A percentile compares a stretch with the other conserved stretches of the same genome.
phyloP scores from a whole-genome alignment of 2,329 filamentous ascomycete genomes.

The Orbilia quercus region DNA sequence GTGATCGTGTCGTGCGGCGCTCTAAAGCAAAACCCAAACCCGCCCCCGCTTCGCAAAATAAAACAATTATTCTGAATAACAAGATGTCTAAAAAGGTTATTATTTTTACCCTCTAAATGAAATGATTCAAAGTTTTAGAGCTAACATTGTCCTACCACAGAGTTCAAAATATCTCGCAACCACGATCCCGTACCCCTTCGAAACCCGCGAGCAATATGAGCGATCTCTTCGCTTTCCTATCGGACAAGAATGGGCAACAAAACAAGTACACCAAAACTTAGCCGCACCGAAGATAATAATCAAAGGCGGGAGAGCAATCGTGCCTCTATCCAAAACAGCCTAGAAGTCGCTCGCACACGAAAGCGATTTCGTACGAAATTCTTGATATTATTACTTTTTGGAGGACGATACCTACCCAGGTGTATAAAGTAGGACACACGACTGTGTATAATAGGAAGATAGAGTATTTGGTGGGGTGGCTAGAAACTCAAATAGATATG shows the following conservation, averaged over 20 bases:
- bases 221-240: constrained; percentile 84
- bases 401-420: too few relatives aligned
- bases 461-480: neutral
- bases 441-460: too few relatives aligned
- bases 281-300: constrained; percentile 90
- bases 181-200: constrained; percentile 87
- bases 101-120: constrained; percentile 13
- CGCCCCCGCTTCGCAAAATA: constrained; percentile 60
- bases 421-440: too few relatives aligned
- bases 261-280: constrained; percentile 87
- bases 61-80: constrained; percentile 93
- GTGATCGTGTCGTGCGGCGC: constrained; percentile 64
- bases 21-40: constrained; percentile 56
- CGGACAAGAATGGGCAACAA: constrained; percentile 96
- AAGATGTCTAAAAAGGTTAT: constrained; percentile 84
- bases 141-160: constrained; percentile 63
- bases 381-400: too few relatives aligned
- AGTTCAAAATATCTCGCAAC: constrained; percentile 88
- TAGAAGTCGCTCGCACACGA: neutral
- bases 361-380: too few relatives aligned
- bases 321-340: constrained; percentile 70
- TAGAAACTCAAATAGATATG: too few relatives aligned
- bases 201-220: constrained; percentile 89
- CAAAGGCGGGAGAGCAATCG: constrained; percentile 85
- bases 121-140: constrained; percentile 49